These are phyloP conservation scores for Curvularia hawaiiensis DNA, from an alignment of 2,329 filamentous ascomycete species.

Conservation along the genomic window DNA sequence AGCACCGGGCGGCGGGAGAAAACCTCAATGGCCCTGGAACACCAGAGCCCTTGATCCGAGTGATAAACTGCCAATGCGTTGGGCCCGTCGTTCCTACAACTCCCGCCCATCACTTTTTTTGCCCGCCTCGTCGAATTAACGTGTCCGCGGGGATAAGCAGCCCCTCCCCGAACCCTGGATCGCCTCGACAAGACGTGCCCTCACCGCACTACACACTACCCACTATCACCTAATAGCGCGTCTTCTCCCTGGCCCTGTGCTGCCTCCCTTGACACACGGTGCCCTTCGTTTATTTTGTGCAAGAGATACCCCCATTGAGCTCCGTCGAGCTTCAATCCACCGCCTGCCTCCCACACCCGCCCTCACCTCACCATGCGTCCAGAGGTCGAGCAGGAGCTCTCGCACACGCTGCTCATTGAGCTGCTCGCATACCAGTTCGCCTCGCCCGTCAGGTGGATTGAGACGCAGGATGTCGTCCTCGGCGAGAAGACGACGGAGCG, in stretches of 20 bases:
- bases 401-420: slow-evolving; percentile 97
- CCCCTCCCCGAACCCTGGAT: slow-evolving; percentile 24
- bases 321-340: slow-evolving; percentile 29
- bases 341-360: slow-evolving; percentile 16
- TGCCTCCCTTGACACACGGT: slow-evolving; percentile 24
- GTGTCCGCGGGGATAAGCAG: slow-evolving; percentile 14
- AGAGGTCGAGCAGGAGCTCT: slow-evolving; percentile 98
- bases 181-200: slow-evolving; percentile 8
- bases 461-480: slow-evolving; percentile 99
- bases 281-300: slow-evolving; percentile 28
- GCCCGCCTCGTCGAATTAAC: slow-evolving; percentile 10
- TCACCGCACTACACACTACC: slow-evolving; percentile 17
- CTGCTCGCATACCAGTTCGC: slow-evolving; percentile 99
- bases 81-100: slow-evolving; percentile 28
- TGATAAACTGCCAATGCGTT: slow-evolving; percentile 44
- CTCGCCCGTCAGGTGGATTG: slow-evolving; percentile 98
- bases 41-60: slow-evolving; percentile 24
- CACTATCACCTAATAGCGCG: slow-evolving; percentile 19
- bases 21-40: slow-evolving; percentile 39
- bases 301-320: slow-evolving; percentile 35
- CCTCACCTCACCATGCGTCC: slow-evolving; percentile 77
- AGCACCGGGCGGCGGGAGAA: slow-evolving; percentile 31
- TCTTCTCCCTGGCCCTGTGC: slow-evolving; percentile 23
- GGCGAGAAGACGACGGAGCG: slow-evolving; percentile 95
- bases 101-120: slow-evolving; percentile 22